These are phyloP conservation scores for Brassica napus DNA, from an alignment of 345 rosid genomes.

Conservation along the genomic window Da-Ae NC_063436.1:10428001-10428500, in stretches of 20 bases:
- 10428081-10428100: neutral
- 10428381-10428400: conserved; percentile 8
- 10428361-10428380: conserved; percentile 5
- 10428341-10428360: conserved; percentile 8
- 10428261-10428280: conserved; percentile 11
- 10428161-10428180: neutral
- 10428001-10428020: neutral
- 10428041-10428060: neutral
- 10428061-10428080: neutral
- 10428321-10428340: conserved; percentile 27
- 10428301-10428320: conserved; percentile 5
- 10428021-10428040: neutral
- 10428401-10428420: conserved; percentile 30
- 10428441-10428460: conserved; percentile 16
- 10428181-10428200: neutral
- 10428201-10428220: conserved; percentile 4
- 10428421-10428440: conserved; percentile 18
- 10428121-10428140: neutral
- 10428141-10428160: neutral
- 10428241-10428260: neutral
- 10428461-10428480: conserved; percentile 12
- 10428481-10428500: conserved; percentile 20
- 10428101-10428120: neutral
- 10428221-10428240: conserved; percentile 12
- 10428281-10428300: conserved; percentile 19